Base-by-base conservation (phyloP, 176 grass and related monocot genomes). In the Alopecurus myosuroides region DNA sequence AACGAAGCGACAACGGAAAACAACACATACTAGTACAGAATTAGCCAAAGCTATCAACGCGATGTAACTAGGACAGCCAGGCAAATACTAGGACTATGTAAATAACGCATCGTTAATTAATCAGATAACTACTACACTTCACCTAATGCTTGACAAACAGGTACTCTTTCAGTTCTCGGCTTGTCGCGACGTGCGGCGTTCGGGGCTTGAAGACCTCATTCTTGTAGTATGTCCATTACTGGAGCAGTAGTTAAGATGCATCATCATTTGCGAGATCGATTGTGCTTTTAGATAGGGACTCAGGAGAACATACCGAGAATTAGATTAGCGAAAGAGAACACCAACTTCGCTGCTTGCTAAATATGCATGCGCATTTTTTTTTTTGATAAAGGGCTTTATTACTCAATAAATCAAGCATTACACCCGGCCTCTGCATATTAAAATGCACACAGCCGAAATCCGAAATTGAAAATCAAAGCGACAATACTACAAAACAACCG, bases 1-100 rank as follows among this genome's bases (percentile, higher is more conserved):
- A 86, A 14, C 76, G 51, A 79, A 20, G 52, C 39, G 65, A 73
- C 64, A 86, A 11, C 51, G 29, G 11, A n/a, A 52, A 68, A 68
- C 45, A 51, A 69, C 29, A 80, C 28, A 49, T 1, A 8, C 33
- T 31, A n/a, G n/a, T n/a, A 80, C 41, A 66, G 23, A 15, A 46
- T 34, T 3, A 48, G 40, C 23, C 12, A 26, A 36, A 56, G 29
- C 17, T 6, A 37, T 53, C 35, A 33, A 19, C 68, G 46, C 46
- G 22, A 45, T 28, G 63, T 81, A 81, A 53, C 63, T 18, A 51
- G 63, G 31, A 37, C 14, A 45, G 14, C 45, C 45, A 52, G 28
- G n/a, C 53, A 60, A 41, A 37, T 25, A n/a, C n/a, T n/a, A n/a
- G n/a, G n/a, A n/a, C n/a, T n/a, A 55, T 30, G 26, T 5, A 64